A percentile compares a stretch with the other conserved stretches of the same genome.
Conservation (phyloP, 768 basidiomycete genomes). For the Rhodotorula kratochvilovae region DNA sequence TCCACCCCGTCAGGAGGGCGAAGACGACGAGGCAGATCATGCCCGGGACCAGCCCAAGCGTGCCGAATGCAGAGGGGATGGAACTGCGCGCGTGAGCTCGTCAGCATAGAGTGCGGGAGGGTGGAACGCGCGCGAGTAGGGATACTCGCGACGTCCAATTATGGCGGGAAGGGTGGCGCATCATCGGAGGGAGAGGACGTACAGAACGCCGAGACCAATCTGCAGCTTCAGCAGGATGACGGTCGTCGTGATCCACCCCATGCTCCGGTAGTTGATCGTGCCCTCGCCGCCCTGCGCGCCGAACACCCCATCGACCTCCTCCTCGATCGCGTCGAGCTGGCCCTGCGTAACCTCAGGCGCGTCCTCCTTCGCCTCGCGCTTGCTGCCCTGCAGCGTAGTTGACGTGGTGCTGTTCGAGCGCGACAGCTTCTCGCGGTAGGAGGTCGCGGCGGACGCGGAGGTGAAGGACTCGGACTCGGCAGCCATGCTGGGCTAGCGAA, state of each 20-base stretch:
- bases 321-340: background rate
- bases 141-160: too few species aligned
- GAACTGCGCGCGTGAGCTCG: background rate
- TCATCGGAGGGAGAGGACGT: background rate
- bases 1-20: background rate
- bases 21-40: constrained; percentile 19
- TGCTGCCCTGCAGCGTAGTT: background rate
- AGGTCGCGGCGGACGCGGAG: background rate
- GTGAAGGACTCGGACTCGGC: background rate
- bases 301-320: constrained; percentile 29
- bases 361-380: background rate
- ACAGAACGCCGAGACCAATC: constrained; percentile 21
- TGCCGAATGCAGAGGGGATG: constrained; percentile 22
- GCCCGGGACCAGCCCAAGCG: constrained; percentile 28
- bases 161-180: background rate
- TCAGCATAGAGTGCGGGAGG: too few species aligned
- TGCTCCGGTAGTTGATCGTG: constrained; percentile 19
- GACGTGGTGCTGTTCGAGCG: background rate
- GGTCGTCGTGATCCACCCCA: constrained; percentile 26
- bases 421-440: background rate
- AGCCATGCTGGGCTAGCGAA: too few species aligned
- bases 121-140: too few species aligned
- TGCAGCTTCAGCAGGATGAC: constrained; percentile 19
- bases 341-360: background rate
- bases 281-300: constrained; percentile 6